Evolutionary conservation across 163 green algal species (phyloP).

Genomic region (Chlorella variabilis): DNA sequence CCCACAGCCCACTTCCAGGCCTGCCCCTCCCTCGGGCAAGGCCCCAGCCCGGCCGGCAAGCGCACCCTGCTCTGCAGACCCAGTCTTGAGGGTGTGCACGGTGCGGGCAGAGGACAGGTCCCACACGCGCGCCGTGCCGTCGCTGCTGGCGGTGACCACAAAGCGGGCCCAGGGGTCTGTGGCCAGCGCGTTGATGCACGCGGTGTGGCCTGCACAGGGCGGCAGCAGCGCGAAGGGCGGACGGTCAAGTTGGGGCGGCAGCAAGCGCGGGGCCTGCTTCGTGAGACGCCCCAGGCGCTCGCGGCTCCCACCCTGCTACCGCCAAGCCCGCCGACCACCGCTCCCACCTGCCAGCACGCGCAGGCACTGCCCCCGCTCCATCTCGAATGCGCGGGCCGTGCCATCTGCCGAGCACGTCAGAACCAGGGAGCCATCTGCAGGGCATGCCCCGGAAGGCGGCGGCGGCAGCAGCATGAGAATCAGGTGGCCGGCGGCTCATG

Average conservation of each 20-base stretch:
- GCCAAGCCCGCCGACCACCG: too few relatives aligned
- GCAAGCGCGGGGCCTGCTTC: too few relatives aligned
- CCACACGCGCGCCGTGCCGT: conserved; percentile 57
- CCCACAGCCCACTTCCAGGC: neutral
- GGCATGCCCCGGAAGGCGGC: too few relatives aligned
- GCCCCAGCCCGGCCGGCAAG: too few relatives aligned
- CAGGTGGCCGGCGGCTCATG: too few relatives aligned
- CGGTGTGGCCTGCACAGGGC: conserved; percentile 40
- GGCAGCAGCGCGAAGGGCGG: too few relatives aligned
- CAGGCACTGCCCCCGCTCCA: conserved; percentile 60
- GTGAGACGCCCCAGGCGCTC: too few relatives aligned
- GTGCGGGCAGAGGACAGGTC: conserved; percentile 65
- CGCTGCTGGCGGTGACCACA: conserved; percentile 46
- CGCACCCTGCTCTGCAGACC: conserved; percentile 27
- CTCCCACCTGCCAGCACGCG: conserved; percentile 47
- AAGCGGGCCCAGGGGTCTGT: conserved; percentile 53
- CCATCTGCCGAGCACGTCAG: conserved; percentile 61
- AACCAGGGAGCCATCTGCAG: conserved; percentile 52
- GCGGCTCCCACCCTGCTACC: too few relatives aligned
- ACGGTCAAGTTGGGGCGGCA: too few relatives aligned
- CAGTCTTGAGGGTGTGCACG: conserved; percentile 39
- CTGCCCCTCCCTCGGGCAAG: neutral
- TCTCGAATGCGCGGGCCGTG: conserved; percentile 57
- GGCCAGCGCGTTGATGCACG: conserved; percentile 41
- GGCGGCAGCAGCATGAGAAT: too few relatives aligned